A percentile compares a stretch with the other conserved stretches of the same genome.
Conservation (phyloP, 2,329 filamentous ascomycete species). For the Penicillium sp. region DNA sequence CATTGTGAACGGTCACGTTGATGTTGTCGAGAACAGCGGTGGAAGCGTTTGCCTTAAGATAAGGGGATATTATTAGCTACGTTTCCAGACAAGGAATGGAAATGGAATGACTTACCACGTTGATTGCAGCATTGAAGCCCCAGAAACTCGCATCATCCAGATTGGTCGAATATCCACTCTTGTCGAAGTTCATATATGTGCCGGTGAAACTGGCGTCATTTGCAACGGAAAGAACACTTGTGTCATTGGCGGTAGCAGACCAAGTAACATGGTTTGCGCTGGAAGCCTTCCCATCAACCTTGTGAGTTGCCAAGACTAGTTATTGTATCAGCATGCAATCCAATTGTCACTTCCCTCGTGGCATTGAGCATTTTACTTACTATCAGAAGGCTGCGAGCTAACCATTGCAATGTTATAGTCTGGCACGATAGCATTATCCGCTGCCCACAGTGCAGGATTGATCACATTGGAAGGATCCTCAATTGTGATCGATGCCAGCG, state of each 20-base stretch:
- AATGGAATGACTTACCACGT: slow-evolving; percentile 13
- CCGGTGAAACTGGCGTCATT: slow-evolving; percentile 16
- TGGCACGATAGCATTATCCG: slow-evolving; percentile 13
- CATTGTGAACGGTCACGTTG: slow-evolving; percentile 37
- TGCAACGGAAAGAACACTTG: slow-evolving; percentile 16
- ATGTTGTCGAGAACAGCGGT: slow-evolving; percentile 24
- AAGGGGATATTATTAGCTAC: background rate
- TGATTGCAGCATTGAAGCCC: slow-evolving; percentile 34
- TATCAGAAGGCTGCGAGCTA: slow-evolving; percentile 6
- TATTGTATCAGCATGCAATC: background rate
- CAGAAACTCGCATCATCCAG: slow-evolving; percentile 32
- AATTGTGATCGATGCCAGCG: slow-evolving; percentile 10
- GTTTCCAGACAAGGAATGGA: too few species aligned
- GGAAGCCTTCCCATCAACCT: slow-evolving; percentile 4
- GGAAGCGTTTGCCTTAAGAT: slow-evolving; percentile 25
- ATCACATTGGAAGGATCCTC: slow-evolving; percentile 15
- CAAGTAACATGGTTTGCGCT: slow-evolving; percentile 11
- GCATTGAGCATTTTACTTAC: background rate
- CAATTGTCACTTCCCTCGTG: background rate
- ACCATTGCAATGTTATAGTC: slow-evolving; percentile 10
- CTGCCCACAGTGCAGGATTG: slow-evolving; percentile 4
- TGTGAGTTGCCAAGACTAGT: slow-evolving; percentile 8
- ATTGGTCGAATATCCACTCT: slow-evolving; percentile 31
- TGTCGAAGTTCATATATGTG: slow-evolving; percentile 27
- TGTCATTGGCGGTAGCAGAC: slow-evolving; percentile 18